Percentiles rank a stretch among this genome's conserved stretches.
Evolutionary conservation across 2,329 filamentous ascomycete species (phyloP).

Genomic region (Gaeumannomyces sp.): DNA sequence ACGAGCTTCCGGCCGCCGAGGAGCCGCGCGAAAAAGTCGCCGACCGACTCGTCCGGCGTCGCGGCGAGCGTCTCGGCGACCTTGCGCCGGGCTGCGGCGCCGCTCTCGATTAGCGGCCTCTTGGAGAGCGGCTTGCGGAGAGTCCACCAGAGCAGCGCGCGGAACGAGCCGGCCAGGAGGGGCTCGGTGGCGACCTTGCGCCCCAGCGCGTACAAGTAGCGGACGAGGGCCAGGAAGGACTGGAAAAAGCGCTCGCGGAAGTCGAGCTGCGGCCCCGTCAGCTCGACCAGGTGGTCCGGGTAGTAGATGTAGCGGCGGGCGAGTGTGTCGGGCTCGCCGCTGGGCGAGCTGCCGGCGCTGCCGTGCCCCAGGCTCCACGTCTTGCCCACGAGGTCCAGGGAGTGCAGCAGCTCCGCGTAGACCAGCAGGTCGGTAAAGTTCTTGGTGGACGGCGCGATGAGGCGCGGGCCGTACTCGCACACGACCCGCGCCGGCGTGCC

Average conservation of each 20-base stretch:
- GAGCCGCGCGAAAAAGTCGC: conserved; percentile 53
- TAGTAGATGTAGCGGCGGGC: conserved; percentile 77
- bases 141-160: neutral
- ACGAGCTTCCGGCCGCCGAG: conserved; percentile 44
- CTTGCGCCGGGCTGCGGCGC: conserved; percentile 3
- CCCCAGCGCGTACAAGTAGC: conserved; percentile 22
- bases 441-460: conserved; percentile 50
- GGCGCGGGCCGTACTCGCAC: conserved; percentile 81
- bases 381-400: conserved; percentile 11
- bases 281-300: conserved; percentile 67
- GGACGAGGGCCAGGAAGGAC: conserved; percentile 21
- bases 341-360: neutral
- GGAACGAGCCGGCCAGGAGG: conserved; percentile 39
- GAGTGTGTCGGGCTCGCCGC: neutral
- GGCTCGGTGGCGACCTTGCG: conserved; percentile 43
- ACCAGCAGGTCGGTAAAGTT: conserved; percentile 59
- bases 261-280: conserved; percentile 25
- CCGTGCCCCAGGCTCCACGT: conserved; percentile 8
- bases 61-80: conserved; percentile 20
- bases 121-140: conserved; percentile 4
- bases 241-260: conserved; percentile 4
- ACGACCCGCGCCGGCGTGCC: conserved; percentile 37
- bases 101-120: conserved; percentile 5
- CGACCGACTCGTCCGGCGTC: conserved; percentile 64
- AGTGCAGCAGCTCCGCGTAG: conserved; percentile 32